Percentiles rank a stretch among this genome's conserved stretches.
These are phyloP conservation scores for Cladophialophora psammophila DNA, from an alignment of 2,329 filamentous ascomycete species.

Conservation along the genomic window DNA sequence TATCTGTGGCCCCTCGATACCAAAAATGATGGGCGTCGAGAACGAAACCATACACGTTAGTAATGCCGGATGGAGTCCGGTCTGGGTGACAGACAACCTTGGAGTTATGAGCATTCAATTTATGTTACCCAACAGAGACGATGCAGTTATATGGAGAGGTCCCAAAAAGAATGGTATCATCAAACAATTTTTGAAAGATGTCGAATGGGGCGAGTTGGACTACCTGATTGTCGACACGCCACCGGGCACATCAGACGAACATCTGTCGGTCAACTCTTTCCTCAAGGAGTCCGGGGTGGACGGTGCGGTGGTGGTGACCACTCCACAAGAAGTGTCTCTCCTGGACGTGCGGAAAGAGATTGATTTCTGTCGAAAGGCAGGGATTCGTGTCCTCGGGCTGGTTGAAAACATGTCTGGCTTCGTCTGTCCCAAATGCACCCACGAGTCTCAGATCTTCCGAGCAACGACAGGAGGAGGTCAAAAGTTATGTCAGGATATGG, in stretches of 20 bases:
- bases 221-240: constrained; percentile 94
- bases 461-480: constrained; percentile 88
- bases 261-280: constrained; percentile 90
- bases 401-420: constrained; percentile 99
- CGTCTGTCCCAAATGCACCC: constrained; percentile 89
- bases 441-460: constrained; percentile 82
- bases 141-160: constrained; percentile 96
- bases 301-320: constrained; percentile 91
- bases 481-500: constrained; percentile 82
- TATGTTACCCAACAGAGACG: constrained; percentile 91
- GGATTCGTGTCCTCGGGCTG: constrained; percentile 83
- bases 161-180: constrained; percentile 99
- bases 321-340: constrained; percentile 90
- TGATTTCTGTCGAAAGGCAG: constrained; percentile 95
- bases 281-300: constrained; percentile 91
- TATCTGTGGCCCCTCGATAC: constrained; percentile 94
- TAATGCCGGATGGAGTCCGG: constrained; percentile 87
- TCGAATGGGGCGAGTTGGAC: constrained; percentile 95
- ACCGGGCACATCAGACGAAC: constrained; percentile 93
- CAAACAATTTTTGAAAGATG: constrained; percentile 97
- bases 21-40: constrained; percentile 95
- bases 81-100: constrained; percentile 94
- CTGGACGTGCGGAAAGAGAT: constrained; percentile 97
- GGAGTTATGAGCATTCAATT: constrained; percentile 98
- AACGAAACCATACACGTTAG: constrained; percentile 91